Evolutionary conservation across 805 yeast species (phyloP).

Genomic region (Cyberlindnera veronae): DNA sequence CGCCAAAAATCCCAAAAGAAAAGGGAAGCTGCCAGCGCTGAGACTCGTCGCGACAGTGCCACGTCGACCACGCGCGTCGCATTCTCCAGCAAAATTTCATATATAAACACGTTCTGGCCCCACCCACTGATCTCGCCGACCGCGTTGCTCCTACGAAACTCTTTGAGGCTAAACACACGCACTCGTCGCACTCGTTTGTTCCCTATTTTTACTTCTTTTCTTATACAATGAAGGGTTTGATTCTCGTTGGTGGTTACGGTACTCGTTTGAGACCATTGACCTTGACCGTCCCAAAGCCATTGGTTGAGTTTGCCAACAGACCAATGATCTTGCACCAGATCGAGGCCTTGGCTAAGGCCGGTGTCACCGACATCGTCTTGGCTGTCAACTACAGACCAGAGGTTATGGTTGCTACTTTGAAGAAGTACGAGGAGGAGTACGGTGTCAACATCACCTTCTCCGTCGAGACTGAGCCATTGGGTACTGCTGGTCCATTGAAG

Average conservation of each 20-base stretch:
- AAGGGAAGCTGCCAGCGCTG: neutral
- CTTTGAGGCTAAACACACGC: slow-evolving; percentile 14
- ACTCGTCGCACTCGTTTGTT: slow-evolving; percentile 3
- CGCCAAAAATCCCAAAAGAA: neutral
- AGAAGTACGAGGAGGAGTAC: slow-evolving; percentile 91
- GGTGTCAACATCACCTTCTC: slow-evolving; percentile 95
- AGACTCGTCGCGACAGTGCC: neutral
- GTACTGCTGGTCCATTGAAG: slow-evolving; percentile 98
- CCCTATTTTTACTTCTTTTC: neutral
- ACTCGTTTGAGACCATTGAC: slow-evolving; percentile 99
- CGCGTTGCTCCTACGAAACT: too few relatives aligned
- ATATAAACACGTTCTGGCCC: slow-evolving; percentile 1
- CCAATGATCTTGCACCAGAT: slow-evolving; percentile 99
- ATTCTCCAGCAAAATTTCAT: slow-evolving; percentile 1
- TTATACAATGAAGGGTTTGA: slow-evolving; percentile 87
- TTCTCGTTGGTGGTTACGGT: slow-evolving; percentile 99
- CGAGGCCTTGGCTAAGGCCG: slow-evolving; percentile 96
- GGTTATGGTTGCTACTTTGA: slow-evolving; percentile 93
- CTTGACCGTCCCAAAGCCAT: slow-evolving; percentile 90
- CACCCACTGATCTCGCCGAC: neutral
- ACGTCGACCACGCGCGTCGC: too few relatives aligned
- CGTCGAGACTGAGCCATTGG: slow-evolving; percentile 98
- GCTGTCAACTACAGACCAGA: slow-evolving; percentile 99
- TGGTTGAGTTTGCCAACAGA: slow-evolving; percentile 97
- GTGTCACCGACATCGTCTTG: slow-evolving; percentile 96